Base-by-base conservation (phyloP, 2,329 filamentous ascomycete species). In the Venturia oleaginea region DNA sequence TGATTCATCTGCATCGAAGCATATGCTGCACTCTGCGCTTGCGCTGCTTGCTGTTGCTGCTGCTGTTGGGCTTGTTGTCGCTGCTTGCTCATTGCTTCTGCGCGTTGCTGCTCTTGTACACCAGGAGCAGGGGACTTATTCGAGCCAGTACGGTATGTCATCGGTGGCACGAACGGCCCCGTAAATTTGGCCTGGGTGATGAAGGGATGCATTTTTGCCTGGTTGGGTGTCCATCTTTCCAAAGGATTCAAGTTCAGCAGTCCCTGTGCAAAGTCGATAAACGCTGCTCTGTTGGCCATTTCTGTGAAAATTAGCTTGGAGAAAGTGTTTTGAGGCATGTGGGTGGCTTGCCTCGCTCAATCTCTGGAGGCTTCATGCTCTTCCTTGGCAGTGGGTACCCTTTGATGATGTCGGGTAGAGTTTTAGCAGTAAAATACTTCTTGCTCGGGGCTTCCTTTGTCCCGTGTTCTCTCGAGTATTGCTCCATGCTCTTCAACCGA, bases 391-490 rank as follows among this genome's bases (percentile, higher is more conserved):
- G 97, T 6, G 94, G 90, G 73, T 99, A 99, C 64, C 90, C 92
- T 74, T 95, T 91, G 78, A 99, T 97, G 68, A 99, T 99, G 69
- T 99, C 94, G 4, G 93, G 93, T 63, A 99, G 79, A 1, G 92
- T 96, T 48, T 86, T 97, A 42, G 92, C 92, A 71, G 93, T 90
- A 79, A 99, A 99, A 76, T 99, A 99, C 78, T 97, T 97, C 81
- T 99, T 99, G 84, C 94, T 99, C 27, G 94, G 94, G 75, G 97
- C 94, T 76, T 99, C 94, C 75, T 99, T 99, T 42, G 92, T 94
- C 66, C 90, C 90, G 74, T 96, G 94, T 74, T 99, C 94, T 65
- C 93, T 83, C 19, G 94, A 93, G 75, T 97, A 99, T 75, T 97
- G 92, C 73, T 99, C 94, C 90, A 99, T 95, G 69, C 89, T 91